Evolutionary conservation across 2,329 filamentous ascomycete genomes (phyloP).

Genomic region (Lachnellula occidentalis): DNA sequence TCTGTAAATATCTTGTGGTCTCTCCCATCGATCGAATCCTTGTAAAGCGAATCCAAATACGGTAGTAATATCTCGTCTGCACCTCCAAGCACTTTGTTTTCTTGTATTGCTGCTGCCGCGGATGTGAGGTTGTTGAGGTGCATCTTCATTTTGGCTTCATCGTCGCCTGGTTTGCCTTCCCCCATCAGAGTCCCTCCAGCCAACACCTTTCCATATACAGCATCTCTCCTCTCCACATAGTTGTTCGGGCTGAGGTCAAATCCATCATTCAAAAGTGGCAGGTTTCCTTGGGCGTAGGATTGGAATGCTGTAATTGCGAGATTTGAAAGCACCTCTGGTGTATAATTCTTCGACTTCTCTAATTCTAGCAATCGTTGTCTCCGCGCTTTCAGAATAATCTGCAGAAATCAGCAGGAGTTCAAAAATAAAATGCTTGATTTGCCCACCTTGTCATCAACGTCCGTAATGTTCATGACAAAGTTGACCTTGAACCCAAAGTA

Average conservation of each 20-base stretch:
- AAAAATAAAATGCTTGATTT: not conserved
- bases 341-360: constrained; percentile 63
- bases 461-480: constrained; percentile 72
- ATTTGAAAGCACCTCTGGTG: constrained; percentile 40
- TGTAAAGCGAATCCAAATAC: constrained; percentile 69
- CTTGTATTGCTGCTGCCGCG: constrained; percentile 44
- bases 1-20: constrained; percentile 76
- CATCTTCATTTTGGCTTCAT: constrained; percentile 69
- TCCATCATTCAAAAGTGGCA: constrained; percentile 44
- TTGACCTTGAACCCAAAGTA: constrained; percentile 64
- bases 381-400: constrained; percentile 67
- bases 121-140: constrained; percentile 46
- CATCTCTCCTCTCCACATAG: constrained; percentile 45
- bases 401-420: constrained; percentile 6
- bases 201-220: constrained; percentile 49
- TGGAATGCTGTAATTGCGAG: constrained; percentile 49
- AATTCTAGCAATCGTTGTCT: constrained; percentile 78
- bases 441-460: constrained; percentile 55
- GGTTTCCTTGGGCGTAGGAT: constrained; percentile 49
- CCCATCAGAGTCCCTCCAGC: constrained; percentile 50
- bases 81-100: constrained; percentile 47
- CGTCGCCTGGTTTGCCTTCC: constrained; percentile 49
- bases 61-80: constrained; percentile 68
- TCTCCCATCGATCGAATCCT: constrained; percentile 54
- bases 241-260: constrained; percentile 43